Conservation (phyloP, 805 yeast genomes). For the Lipomyces chichibuensis region DNA sequence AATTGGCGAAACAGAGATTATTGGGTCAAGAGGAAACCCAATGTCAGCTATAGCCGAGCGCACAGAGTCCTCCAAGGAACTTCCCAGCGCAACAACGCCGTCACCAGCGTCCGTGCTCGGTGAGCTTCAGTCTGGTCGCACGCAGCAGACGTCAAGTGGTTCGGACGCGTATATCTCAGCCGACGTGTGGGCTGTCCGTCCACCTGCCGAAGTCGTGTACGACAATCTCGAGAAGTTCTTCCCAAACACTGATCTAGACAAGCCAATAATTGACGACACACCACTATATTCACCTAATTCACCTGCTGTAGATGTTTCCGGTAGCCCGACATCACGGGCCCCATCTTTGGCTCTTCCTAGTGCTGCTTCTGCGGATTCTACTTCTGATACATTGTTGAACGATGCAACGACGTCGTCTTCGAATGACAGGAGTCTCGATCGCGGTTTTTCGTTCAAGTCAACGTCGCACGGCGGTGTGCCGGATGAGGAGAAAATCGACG, state of each 20-base stretch:
- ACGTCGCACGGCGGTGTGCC: slow-evolving; percentile 16
- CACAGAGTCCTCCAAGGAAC: slow-evolving; percentile 18
- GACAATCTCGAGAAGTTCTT: slow-evolving; percentile 89
- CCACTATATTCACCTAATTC: slow-evolving; percentile 23
- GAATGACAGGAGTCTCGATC: slow-evolving; percentile 18
- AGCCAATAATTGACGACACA: slow-evolving; percentile 76
- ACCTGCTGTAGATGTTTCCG: slow-evolving; percentile 13
- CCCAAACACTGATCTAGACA: slow-evolving; percentile 89
- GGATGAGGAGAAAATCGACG: slow-evolving; percentile 30
- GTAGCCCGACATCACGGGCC: not conserved
- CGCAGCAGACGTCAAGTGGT: not conserved
- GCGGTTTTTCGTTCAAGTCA: slow-evolving; percentile 29
- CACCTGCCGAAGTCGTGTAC: slow-evolving; percentile 92
- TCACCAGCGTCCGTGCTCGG: slow-evolving; percentile 32
- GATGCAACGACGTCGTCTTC: not conserved
- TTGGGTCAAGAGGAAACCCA: not conserved
- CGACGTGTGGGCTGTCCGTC: slow-evolving; percentile 71
- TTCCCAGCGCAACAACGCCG: slow-evolving; percentile 16
- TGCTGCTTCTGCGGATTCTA: not conserved
- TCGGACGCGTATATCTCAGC: slow-evolving; percentile 1
- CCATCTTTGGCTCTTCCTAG: not conserved
- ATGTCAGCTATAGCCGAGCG: slow-evolving; percentile 32
- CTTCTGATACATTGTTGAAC: not conserved
- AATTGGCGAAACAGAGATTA: slow-evolving; percentile 22
- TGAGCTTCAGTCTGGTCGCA: slow-evolving; percentile 13